phyloP scores from a whole-genome alignment of 2,329 filamentous ascomycete species.

The Penicillium fuscoglaucum region DNA sequence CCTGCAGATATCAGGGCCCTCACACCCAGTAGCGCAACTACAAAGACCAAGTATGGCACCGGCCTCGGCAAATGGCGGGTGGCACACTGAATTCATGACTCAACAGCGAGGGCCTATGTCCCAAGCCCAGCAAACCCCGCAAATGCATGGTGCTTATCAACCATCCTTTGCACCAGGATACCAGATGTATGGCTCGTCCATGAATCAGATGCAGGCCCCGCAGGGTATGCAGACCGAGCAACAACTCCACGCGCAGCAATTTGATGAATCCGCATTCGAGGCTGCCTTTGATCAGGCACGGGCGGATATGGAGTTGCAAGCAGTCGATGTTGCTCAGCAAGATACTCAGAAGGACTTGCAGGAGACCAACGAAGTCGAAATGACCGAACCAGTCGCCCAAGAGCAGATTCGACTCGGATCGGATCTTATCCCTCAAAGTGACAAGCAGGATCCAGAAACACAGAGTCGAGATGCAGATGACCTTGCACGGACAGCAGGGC shows the following conservation, averaged over 20 bases:
- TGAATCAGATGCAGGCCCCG: constrained; percentile 25
- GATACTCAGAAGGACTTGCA: constrained; percentile 13
- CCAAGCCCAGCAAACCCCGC: constrained; percentile 17
- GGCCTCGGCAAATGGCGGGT: constrained; percentile 43
- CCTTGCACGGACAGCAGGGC: constrained; percentile 69
- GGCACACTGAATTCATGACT: constrained; percentile 63
- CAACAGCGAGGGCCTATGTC: constrained; percentile 35
- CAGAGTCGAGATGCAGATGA: constrained; percentile 60
- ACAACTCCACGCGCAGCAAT: constrained; percentile 31
- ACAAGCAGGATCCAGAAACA: constrained; percentile 34
- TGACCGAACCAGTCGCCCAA: constrained; percentile 10
- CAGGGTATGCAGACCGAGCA: constrained; percentile 29
- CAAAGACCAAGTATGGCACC: constrained; percentile 46
- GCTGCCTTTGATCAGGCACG: constrained; percentile 46
- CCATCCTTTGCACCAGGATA: constrained; percentile 31
- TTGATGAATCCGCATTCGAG: constrained; percentile 49
- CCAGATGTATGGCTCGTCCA: constrained; percentile 24
- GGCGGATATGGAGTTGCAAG: constrained; percentile 38
- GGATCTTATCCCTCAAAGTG: constrained; percentile 42
- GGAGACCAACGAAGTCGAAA: constrained; percentile 21
- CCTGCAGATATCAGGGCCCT: constrained; percentile 42
- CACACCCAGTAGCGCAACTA: constrained; percentile 49
- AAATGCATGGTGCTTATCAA: constrained; percentile 29
- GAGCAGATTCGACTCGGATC: constrained; percentile 45
- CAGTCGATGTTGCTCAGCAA: constrained; percentile 18